A percentile compares a stretch with the other conserved stretches of the same genome.
These are phyloP conservation scores for Lenzites betulinus DNA, from an alignment of 768 basidiomycete species.

Conservation along the genomic window DNA sequence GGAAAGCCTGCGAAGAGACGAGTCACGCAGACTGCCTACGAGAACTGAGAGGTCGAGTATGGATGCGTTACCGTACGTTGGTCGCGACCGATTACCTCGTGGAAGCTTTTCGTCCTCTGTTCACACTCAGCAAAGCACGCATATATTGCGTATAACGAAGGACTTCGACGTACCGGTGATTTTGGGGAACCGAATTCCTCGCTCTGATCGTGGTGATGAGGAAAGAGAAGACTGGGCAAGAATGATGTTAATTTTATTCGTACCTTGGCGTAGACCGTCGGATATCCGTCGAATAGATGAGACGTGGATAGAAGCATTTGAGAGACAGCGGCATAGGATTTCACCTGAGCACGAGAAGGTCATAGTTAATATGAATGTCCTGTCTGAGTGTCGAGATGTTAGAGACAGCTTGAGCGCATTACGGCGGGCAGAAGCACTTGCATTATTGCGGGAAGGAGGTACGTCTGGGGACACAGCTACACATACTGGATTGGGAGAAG, in stretches of 20 bases:
- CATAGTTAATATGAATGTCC: too few relatives aligned
- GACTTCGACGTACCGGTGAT: not conserved
- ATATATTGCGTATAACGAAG: not conserved
- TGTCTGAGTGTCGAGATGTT: too few relatives aligned
- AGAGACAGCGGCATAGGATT: not conserved
- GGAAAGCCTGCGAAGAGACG: too few relatives aligned
- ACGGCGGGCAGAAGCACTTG: not conserved
- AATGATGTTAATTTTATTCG: too few relatives aligned
- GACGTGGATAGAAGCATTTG: not conserved
- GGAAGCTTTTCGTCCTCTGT: not conserved
- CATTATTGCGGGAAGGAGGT: not conserved
- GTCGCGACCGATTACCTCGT: not conserved
- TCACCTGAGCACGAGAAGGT: not conserved
- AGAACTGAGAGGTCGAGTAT: too few relatives aligned
- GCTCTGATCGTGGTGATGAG: not conserved
- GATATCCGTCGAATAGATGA: not conserved
- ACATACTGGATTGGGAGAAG: not conserved
- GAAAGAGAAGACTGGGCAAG: not conserved
- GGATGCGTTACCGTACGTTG: too few relatives aligned
- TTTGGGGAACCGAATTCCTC: not conserved
- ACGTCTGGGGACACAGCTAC: not conserved
- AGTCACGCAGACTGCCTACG: not conserved
- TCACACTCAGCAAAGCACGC: constrained; percentile 3
- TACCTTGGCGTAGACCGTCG: not conserved
- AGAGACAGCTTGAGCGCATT: not conserved